Conservation (phyloP, 73 alveolate genomes). For the Paraurostyla sp. region DNA sequence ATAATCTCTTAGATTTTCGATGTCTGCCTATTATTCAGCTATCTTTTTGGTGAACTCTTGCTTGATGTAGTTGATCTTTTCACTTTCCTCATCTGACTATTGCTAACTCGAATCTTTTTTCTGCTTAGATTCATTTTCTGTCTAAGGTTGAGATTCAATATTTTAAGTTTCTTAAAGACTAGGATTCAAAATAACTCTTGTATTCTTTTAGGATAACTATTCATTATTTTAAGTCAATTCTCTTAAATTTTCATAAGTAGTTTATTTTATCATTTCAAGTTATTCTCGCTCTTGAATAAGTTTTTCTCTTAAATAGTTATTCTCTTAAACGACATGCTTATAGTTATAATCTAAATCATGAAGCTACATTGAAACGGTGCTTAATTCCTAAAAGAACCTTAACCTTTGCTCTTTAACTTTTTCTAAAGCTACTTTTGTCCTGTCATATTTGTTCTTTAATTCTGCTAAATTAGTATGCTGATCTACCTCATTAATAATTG, state of each 20-base stretch:
- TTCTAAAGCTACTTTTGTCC: slow-evolving; percentile 8
- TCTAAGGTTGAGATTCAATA: not conserved
- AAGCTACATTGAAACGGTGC: not conserved
- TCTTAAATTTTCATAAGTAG: slow-evolving; percentile 1
- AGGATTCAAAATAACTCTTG: no score
- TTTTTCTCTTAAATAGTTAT: slow-evolving; percentile 32
- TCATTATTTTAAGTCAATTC: no score
- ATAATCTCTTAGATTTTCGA: slow-evolving; percentile 42
- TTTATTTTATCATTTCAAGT: not conserved
- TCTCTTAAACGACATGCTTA: not conserved
- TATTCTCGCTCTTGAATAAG: not conserved
- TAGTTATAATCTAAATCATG: slow-evolving; percentile 45
- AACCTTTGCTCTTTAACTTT: slow-evolving; percentile 17
- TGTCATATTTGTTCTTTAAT: slow-evolving; percentile 53
- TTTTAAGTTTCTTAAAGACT: no score
- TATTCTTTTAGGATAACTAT: no score
- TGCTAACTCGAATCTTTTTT: not conserved
- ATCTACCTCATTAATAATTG: slow-evolving; percentile 56
- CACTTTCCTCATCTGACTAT: not conserved
- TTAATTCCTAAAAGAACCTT: slow-evolving; percentile 10
- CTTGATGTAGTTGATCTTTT: not conserved
- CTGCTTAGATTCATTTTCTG: not conserved
- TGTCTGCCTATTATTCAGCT: slow-evolving; percentile 10
- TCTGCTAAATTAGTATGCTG: slow-evolving; percentile 2
- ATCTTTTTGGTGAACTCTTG: slow-evolving; percentile 39